These are phyloP conservation scores for Coffea canephora DNA, from an alignment of 257 asterid genomes.

Conservation along the genomic window DNA sequence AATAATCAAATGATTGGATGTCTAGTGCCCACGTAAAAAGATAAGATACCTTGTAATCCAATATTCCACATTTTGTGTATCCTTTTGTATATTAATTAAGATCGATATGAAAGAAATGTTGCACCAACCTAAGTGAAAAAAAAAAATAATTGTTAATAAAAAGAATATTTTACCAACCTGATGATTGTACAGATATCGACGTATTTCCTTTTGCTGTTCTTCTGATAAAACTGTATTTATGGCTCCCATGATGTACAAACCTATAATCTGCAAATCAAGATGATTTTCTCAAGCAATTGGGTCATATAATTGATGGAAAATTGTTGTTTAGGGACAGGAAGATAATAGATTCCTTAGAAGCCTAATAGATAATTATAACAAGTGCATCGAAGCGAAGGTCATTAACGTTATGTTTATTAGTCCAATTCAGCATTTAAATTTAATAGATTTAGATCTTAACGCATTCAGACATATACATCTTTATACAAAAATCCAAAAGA, in stretches of 20 bases:
- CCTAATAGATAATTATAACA: too few species aligned
- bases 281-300: neutral
- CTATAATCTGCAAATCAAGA: conserved; percentile 41
- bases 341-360: neutral
- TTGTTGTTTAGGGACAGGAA: neutral
- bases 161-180: conserved; percentile 36
- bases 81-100: neutral
- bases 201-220: conserved; percentile 57
- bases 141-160: too few species aligned
- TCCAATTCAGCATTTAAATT: too few species aligned
- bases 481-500: neutral
- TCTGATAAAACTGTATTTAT: conserved; percentile 36
- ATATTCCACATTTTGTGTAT: neutral
- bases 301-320: neutral
- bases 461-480: too few species aligned
- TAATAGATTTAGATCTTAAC: too few species aligned
- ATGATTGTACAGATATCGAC: conserved; percentile 63
- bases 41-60: too few species aligned
- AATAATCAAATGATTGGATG: too few species aligned
- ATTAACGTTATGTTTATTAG: too few species aligned
- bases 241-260: conserved; percentile 47
- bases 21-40: too few species aligned
- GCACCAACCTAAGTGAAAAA: too few species aligned
- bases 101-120: too few species aligned
- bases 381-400: too few species aligned